phyloP scores from a whole-genome alignment of 257 asterid genomes.

The Anisodus acutangulus region DNA sequence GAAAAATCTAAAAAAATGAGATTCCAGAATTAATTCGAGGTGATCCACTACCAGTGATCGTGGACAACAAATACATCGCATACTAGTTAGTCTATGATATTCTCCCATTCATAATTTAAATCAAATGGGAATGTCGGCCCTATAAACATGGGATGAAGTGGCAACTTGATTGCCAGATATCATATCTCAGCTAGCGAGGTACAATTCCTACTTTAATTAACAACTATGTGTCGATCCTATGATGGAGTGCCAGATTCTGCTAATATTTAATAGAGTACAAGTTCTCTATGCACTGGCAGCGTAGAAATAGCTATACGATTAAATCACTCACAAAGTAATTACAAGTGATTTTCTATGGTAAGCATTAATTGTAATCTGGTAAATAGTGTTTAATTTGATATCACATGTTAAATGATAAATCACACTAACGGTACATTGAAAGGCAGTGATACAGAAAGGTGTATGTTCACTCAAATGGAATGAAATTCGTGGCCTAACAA shows the following conservation, averaged over 20 bases:
- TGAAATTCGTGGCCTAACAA: background rate
- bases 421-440: background rate
- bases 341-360: background rate
- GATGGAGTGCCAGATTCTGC: background rate
- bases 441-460: background rate
- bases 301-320: too few relatives aligned
- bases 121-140: background rate
- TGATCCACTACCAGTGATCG: constrained; percentile 31
- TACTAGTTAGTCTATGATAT: background rate
- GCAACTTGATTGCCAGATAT: constrained; percentile 21
- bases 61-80: background rate
- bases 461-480: constrained; percentile 19
- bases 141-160: background rate
- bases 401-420: background rate
- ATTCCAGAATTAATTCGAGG: constrained; percentile 32
- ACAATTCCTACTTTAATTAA: background rate
- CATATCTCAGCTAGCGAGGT: constrained; percentile 7
- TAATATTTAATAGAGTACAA: too few relatives aligned
- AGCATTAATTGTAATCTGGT: background rate
- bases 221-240: background rate
- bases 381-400: background rate
- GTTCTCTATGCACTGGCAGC: too few relatives aligned
- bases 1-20: constrained; percentile 29
- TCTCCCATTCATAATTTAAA: background rate
- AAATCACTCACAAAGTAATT: background rate